Percentiles rank a stretch among this genome's conserved stretches.
Evolutionary conservation across 768 basidiomycete species (phyloP).

Genomic region (Chalciporus sphaerocephalus): DNA sequence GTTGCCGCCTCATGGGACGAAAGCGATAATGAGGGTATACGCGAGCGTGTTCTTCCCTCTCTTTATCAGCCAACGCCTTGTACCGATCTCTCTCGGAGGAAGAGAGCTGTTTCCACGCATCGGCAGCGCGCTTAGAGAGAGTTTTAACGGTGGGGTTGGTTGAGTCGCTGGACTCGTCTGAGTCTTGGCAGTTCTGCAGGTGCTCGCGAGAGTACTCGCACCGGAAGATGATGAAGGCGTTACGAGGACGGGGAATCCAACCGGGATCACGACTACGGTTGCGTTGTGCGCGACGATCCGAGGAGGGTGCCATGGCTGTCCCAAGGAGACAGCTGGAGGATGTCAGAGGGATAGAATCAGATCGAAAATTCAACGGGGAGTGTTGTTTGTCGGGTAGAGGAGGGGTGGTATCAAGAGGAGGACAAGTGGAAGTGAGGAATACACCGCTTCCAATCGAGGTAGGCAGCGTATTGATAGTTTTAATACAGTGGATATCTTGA

Average conservation of each 20-base stretch:
- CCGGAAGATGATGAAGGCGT: conserved; percentile 71
- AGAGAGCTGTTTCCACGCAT: conserved; percentile 65
- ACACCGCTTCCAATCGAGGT: not conserved
- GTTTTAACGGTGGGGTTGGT: conserved; percentile 40
- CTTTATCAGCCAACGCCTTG: conserved; percentile 49
- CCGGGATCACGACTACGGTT: conserved; percentile 45
- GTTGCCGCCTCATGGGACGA: conserved; percentile 46
- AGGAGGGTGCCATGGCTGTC: conserved; percentile 31
- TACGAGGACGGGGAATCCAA: conserved; percentile 66
- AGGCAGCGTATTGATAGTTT: conserved; percentile 3
- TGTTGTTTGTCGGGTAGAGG: not conserved
- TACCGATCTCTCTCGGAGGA: conserved; percentile 45
- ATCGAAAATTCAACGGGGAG: not conserved
- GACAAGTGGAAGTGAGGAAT: conserved; percentile 11
- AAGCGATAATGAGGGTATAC: conserved; percentile 62
- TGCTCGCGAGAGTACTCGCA: conserved; percentile 56
- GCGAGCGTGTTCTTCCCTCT: conserved; percentile 53
- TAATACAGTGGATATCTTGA: conserved; percentile 12
- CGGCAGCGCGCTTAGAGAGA: conserved; percentile 73
- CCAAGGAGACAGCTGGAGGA: not conserved
- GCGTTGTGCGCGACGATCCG: conserved; percentile 36
- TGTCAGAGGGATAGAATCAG: not conserved
- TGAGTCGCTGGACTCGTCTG: conserved; percentile 26
- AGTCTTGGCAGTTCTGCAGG: conserved; percentile 34
- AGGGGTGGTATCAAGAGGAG: conserved; percentile 10